Conservation (phyloP, 2,329 filamentous ascomycete genomes). For the Daldinia sp. region DNA sequence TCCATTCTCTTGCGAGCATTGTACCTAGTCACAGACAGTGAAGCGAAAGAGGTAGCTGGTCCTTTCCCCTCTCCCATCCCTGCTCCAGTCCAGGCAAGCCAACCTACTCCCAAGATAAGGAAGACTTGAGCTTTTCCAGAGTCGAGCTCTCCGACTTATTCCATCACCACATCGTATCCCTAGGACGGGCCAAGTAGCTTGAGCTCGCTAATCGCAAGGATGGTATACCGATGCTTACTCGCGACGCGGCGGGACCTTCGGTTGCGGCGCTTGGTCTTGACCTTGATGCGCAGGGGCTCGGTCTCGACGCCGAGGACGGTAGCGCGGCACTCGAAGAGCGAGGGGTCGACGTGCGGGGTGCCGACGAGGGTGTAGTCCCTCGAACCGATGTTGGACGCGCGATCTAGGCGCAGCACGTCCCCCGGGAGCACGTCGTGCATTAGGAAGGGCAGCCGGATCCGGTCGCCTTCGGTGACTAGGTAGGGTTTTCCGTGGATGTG, state of each 20-base stretch:
- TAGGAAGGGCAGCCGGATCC: constrained; percentile 78
- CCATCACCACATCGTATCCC: not conserved
- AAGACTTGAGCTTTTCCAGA: no score
- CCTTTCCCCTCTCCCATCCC: not conserved
- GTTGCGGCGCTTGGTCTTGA: constrained; percentile 84
- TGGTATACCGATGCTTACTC: constrained; percentile 92
- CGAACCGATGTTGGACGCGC: constrained; percentile 82
- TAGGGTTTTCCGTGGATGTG: constrained; percentile 84
- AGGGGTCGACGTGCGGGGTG: constrained; percentile 81
- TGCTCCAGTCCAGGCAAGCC: not conserved
- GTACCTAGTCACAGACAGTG: not conserved
- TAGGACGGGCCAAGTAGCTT: constrained; percentile 57
- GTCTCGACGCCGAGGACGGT: constrained; percentile 85
- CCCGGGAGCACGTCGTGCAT: constrained; percentile 81
- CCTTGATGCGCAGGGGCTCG: constrained; percentile 77
- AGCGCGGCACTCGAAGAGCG: constrained; percentile 84
- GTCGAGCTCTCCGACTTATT: not conserved
- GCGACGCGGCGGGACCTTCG: constrained; percentile 76
- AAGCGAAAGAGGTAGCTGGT: not conserved
- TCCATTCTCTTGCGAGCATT: not conserved
- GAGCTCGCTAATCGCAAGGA: constrained; percentile 84
- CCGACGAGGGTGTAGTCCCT: constrained; percentile 91
- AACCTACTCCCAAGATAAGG: not conserved
- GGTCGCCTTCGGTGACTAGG: constrained; percentile 79
- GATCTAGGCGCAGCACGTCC: constrained; percentile 86